A percentile compares a stretch with the other conserved stretches of the same genome.
These are phyloP conservation scores for Penicillium concentricum DNA, from an alignment of 2,329 filamentous ascomycete species.

Conservation along the genomic window DNA sequence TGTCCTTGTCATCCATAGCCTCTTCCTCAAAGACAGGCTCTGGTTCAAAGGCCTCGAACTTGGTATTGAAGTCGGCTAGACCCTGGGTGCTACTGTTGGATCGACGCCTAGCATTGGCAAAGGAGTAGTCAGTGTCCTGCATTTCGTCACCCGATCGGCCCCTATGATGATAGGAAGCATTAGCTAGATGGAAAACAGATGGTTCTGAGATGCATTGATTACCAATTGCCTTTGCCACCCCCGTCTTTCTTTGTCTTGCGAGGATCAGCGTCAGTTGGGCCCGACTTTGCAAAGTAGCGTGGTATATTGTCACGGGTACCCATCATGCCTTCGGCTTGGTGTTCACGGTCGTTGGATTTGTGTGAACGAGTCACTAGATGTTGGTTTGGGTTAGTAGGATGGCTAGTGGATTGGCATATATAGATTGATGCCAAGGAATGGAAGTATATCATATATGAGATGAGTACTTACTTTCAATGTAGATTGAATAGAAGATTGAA, in stretches of 20 bases:
- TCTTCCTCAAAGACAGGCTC: constrained; percentile 92
- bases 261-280: constrained; percentile 76
- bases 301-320: constrained; percentile 72
- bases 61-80: constrained; percentile 84
- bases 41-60: constrained; percentile 86
- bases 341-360: constrained; percentile 93
- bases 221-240: constrained; percentile 92
- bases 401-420: background rate
- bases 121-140: constrained; percentile 78
- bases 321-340: constrained; percentile 73
- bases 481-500: no score
- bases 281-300: constrained; percentile 89
- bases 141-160: constrained; percentile 80
- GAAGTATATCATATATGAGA: background rate
- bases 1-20: constrained; percentile 65
- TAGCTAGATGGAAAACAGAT: background rate
- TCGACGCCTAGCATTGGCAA: constrained; percentile 82
- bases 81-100: constrained; percentile 83
- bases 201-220: constrained; percentile 38
- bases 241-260: constrained; percentile 98
- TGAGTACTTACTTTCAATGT: background rate
- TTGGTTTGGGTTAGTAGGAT: background rate
- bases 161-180: constrained; percentile 53
- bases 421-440: background rate
- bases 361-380: constrained; percentile 88